These are phyloP conservation scores for Beauveria caledonica DNA, from an alignment of 2,329 filamentous ascomycete species.

Conservation along the genomic window DNA sequence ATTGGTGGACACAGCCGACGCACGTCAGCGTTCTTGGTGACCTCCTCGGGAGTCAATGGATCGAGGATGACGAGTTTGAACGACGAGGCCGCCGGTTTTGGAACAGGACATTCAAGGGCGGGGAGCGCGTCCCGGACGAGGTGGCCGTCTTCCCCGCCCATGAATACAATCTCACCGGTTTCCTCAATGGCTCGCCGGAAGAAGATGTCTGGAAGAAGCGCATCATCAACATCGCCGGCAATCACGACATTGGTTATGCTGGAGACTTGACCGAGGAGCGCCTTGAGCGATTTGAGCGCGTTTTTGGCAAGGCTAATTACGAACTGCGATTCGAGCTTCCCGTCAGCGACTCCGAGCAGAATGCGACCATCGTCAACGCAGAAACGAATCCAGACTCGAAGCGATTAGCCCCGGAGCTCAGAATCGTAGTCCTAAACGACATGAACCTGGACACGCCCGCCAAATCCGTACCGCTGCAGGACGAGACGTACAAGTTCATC, in stretches of 20 bases:
- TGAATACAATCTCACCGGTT: constrained; percentile 42
- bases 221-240: constrained; percentile 85
- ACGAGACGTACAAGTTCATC: constrained; percentile 69
- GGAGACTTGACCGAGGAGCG: constrained; percentile 76
- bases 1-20: constrained; percentile 78
- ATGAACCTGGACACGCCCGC: constrained; percentile 90
- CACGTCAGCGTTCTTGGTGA: constrained; percentile 88
- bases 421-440: constrained; percentile 80
- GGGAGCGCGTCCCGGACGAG: constrained; percentile 53
- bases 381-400: constrained; percentile 36
- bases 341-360: constrained; percentile 28
- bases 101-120: constrained; percentile 67
- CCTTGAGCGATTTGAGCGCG: constrained; percentile 70
- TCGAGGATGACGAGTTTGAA: constrained; percentile 76
- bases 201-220: constrained; percentile 58
- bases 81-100: constrained; percentile 67
- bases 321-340: constrained; percentile 67
- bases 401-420: constrained; percentile 57
- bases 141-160: constrained; percentile 39
- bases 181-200: constrained; percentile 36
- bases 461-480: constrained; percentile 56
- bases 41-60: constrained; percentile 91
- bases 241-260: constrained; percentile 94
- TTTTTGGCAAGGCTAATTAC: constrained; percentile 86
- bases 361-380: constrained; percentile 34